Conservation (phyloP, 805 yeast species). For the Cephaloascus albidus region DNA sequence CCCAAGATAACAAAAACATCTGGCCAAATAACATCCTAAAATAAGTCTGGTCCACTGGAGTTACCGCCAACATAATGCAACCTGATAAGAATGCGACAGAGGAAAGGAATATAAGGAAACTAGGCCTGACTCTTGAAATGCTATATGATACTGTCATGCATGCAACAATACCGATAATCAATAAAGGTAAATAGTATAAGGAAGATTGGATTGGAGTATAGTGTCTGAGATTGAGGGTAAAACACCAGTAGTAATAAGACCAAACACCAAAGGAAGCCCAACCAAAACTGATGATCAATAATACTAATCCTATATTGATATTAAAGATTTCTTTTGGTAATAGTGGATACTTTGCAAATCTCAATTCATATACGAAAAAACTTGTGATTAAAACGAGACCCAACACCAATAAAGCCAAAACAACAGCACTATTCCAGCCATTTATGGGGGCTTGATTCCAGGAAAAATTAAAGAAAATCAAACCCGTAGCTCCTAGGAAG, state of each 20-base stretch:
- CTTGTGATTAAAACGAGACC: constrained; percentile 29
- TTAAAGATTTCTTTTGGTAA: constrained; percentile 42
- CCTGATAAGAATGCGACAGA: constrained; percentile 50
- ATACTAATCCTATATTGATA: constrained; percentile 34
- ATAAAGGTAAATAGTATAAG: constrained; percentile 35
- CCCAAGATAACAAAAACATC: constrained; percentile 50
- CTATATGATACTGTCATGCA: constrained; percentile 41
- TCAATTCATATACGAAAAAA: constrained; percentile 42
- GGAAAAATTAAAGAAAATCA: constrained; percentile 55
- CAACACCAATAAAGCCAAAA: constrained; percentile 44
- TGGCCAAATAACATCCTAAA: constrained; percentile 51
- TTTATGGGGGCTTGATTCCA: constrained; percentile 71
- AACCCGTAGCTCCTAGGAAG: constrained; percentile 44
- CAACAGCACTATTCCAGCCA: constrained; percentile 57
- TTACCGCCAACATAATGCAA: constrained; percentile 37
- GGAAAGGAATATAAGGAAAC: constrained; percentile 39
- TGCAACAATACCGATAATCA: constrained; percentile 47
- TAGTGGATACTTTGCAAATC: constrained; percentile 36
- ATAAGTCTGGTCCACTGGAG: constrained; percentile 52
- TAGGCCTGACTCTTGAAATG: constrained; percentile 37
- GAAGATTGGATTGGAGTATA: constrained; percentile 23
- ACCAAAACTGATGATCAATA: constrained; percentile 46
- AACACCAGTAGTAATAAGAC: constrained; percentile 53
- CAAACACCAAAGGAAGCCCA: constrained; percentile 78
- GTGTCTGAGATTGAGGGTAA: constrained; percentile 38